Percentiles rank a stretch among this genome's conserved stretches.
Evolutionary conservation across 2,329 filamentous ascomycete genomes (phyloP).

Genomic region (Rutstroemia sp.): DNA sequence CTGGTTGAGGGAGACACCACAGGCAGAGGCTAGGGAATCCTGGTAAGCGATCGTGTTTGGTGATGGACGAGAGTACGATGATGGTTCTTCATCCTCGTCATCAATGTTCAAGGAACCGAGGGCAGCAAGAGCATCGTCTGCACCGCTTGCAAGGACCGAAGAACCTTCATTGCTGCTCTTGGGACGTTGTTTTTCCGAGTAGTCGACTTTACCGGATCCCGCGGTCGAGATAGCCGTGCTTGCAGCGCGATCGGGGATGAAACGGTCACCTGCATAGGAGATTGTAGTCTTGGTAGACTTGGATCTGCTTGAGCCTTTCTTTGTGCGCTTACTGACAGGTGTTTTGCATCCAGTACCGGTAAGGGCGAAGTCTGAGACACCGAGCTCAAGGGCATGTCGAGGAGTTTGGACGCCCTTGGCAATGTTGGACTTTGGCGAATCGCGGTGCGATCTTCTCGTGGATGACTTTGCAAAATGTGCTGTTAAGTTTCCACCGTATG

Average conservation of each 20-base stretch:
- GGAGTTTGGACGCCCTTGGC: conserved; percentile 67
- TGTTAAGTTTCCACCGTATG: conserved; percentile 73
- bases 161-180: conserved; percentile 69
- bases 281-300: conserved; percentile 67
- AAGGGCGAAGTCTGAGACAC: conserved; percentile 86
- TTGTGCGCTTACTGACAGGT: conserved; percentile 47
- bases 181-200: conserved; percentile 60
- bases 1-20: conserved; percentile 86
- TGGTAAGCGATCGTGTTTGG: conserved; percentile 88
- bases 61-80: conserved; percentile 67
- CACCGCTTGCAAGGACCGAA: conserved; percentile 59
- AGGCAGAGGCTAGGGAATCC: conserved; percentile 82
- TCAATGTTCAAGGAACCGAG: conserved; percentile 68
- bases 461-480: conserved; percentile 67
- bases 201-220: conserved; percentile 76
- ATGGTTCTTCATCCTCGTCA: conserved; percentile 59
- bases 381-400: conserved; percentile 75
- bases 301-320: conserved; percentile 45
- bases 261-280: conserved; percentile 72
- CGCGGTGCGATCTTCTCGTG: conserved; percentile 62
- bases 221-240: conserved; percentile 81
- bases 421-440: conserved; percentile 97
- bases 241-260: conserved; percentile 88
- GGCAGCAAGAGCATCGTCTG: conserved; percentile 71
- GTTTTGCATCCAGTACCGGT: conserved; percentile 73